These are phyloP conservation scores for Penicillium roqueforti DNA, from an alignment of 495 filamentous ascomycete genomes.

Conservation along the genomic window DNA sequence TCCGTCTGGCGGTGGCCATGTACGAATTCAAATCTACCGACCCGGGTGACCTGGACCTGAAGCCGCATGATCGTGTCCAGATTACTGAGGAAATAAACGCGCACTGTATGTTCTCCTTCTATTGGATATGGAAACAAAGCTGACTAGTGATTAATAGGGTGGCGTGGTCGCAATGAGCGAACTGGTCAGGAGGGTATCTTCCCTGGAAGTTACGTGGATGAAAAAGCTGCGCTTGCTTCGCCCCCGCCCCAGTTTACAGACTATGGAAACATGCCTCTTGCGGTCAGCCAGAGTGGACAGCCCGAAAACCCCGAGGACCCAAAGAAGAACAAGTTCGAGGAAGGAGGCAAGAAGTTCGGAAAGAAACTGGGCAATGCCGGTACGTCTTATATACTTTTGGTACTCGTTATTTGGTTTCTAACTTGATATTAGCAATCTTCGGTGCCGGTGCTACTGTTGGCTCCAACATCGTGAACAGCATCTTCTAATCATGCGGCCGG, in stretches of 20 bases:
- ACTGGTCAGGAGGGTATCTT: slow-evolving; percentile 87
- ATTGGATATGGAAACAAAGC: slow-evolving; percentile 1
- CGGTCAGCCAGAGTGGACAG: slow-evolving; percentile 46
- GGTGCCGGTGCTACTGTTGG: slow-evolving; percentile 88
- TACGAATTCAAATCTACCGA: slow-evolving; percentile 79
- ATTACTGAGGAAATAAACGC: slow-evolving; percentile 89
- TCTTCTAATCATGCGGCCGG: slow-evolving; percentile 58
- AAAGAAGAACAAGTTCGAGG: slow-evolving; percentile 45
- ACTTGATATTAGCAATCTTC: slow-evolving; percentile 53
- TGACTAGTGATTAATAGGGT: slow-evolving; percentile 45
- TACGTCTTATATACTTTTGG: slow-evolving; percentile 32
- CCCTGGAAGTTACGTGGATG: slow-evolving; percentile 76
- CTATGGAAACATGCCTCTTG: slow-evolving; percentile 53
- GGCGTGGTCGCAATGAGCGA: slow-evolving; percentile 78
- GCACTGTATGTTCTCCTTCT: slow-evolving; percentile 60
- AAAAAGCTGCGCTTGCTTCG: slow-evolving; percentile 30
- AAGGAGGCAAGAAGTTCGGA: slow-evolving; percentile 55
- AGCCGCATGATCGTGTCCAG: slow-evolving; percentile 69
- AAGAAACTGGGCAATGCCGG: slow-evolving; percentile 55
- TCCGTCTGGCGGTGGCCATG: slow-evolving; percentile 69
- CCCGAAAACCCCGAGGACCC: slow-evolving; percentile 24
- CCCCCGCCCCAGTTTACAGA: slow-evolving; percentile 37
- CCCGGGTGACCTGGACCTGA: slow-evolving; percentile 70
- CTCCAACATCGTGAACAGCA: slow-evolving; percentile 85
- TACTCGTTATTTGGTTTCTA: not conserved